Percentiles rank a stretch among this genome's conserved stretches.
Conservation (phyloP, 164 flowering plant genomes). For the Warburgia ugandensis region DNA sequence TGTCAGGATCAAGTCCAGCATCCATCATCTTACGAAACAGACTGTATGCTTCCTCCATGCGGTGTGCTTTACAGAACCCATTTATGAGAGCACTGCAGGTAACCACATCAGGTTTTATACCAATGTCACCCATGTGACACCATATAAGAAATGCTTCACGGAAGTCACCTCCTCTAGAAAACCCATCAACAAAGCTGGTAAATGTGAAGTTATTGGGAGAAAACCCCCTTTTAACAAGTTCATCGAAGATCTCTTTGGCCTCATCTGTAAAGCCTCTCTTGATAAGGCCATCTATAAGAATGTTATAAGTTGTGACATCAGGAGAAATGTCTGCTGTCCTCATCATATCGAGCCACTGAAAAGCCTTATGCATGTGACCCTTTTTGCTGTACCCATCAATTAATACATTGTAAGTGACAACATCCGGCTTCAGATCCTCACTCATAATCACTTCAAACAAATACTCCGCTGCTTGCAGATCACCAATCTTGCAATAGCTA, state of each 20-base stretch:
- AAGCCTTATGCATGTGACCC: constrained; percentile 34
- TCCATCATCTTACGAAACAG: constrained; percentile 35
- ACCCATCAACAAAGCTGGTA: constrained; percentile 30
- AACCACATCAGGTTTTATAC: constrained; percentile 39
- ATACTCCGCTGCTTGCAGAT: constrained; percentile 31
- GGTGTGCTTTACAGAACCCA: constrained; percentile 35
- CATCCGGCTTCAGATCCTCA: constrained; percentile 34
- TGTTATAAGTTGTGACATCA: constrained; percentile 37
- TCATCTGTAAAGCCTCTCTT: constrained; percentile 30
- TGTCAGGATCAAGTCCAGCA: constrained; percentile 38
- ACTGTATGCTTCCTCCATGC: constrained; percentile 35
- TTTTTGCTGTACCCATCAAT: constrained; percentile 36
- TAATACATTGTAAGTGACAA: constrained; percentile 31
- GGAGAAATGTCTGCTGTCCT: constrained; percentile 23
- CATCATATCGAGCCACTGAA: constrained; percentile 31
- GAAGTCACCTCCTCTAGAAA: constrained; percentile 26
- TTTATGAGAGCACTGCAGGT: constrained; percentile 46
- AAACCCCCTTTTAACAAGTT: constrained; percentile 35
- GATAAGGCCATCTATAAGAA: constrained; percentile 31
- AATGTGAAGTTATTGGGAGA: constrained; percentile 31
- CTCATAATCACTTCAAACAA: constrained; percentile 22
- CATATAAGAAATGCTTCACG: constrained; percentile 41
- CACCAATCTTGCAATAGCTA: constrained; percentile 26
- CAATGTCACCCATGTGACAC: constrained; percentile 34
- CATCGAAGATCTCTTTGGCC: constrained; percentile 31